A percentile compares a stretch with the other conserved stretches of the same genome.
Conservation (phyloP, 2,329 filamentous ascomycete species). For the Onygena corvina region DNA sequence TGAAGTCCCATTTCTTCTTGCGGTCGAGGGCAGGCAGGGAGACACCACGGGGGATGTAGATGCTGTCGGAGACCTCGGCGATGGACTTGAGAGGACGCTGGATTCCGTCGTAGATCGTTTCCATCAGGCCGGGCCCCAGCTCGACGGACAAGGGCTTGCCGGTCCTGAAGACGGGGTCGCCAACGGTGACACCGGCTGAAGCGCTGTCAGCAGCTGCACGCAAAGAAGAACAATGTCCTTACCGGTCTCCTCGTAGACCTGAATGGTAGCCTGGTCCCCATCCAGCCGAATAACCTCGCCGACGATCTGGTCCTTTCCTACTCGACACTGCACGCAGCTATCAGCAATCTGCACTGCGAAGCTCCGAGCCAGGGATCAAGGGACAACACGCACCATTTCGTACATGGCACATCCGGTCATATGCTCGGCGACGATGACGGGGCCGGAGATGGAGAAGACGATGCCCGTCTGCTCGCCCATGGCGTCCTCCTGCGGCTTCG, state of each 20-base stretch:
- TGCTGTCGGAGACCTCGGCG: constrained; percentile 62
- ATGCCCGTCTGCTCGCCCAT: constrained; percentile 48
- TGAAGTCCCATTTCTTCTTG: constrained; percentile 92
- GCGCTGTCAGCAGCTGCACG: neutral
- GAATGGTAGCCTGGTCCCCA: constrained; percentile 87
- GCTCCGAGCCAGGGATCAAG: neutral
- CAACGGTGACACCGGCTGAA: constrained; percentile 77
- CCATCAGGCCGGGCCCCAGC: constrained; percentile 89
- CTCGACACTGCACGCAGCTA: constrained; percentile 53
- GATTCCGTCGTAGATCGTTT: constrained; percentile 99
- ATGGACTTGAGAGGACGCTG: constrained; percentile 88
- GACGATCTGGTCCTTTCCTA: constrained; percentile 81
- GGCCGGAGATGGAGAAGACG: constrained; percentile 64
- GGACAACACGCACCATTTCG: constrained; percentile 60
- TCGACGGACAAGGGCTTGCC: constrained; percentile 96
- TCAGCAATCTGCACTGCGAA: constrained; percentile 6
- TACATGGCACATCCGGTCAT: constrained; percentile 99
- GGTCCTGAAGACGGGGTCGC: constrained; percentile 80
- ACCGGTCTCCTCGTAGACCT: constrained; percentile 99
- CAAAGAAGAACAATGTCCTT: constrained; percentile 23
- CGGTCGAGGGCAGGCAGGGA: constrained; percentile 77
- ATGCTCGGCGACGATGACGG: constrained; percentile 92
- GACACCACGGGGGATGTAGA: constrained; percentile 96
- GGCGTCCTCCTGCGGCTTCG: constrained; percentile 35
- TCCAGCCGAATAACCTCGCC: constrained; percentile 98